These are phyloP conservation scores for Alternaria brassicae DNA, from an alignment of 2,329 filamentous ascomycete species.

Conservation along the genomic window DNA sequence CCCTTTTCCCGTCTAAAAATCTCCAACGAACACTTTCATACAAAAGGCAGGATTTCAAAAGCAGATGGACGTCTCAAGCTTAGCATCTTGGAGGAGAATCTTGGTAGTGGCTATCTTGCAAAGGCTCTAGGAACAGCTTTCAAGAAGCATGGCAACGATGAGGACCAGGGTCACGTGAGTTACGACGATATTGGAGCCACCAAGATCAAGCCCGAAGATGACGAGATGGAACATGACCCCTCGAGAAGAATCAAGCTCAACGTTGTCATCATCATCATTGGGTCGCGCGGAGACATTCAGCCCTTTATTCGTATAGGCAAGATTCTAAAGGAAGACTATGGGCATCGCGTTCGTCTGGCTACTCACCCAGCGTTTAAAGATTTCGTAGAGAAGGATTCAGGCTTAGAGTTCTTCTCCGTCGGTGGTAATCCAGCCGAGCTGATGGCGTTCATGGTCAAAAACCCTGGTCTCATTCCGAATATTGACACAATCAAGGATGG, in stretches of 20 bases:
- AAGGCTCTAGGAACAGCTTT: conserved; percentile 74
- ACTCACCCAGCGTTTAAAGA: conserved; percentile 80
- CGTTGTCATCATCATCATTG: conserved; percentile 85
- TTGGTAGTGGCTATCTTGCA: conserved; percentile 73
- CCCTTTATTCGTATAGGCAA: conserved; percentile 79
- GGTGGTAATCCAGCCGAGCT: conserved; percentile 81
- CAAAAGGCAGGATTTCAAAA: conserved; percentile 69
- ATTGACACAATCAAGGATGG: conserved; percentile 75
- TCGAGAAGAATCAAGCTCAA: conserved; percentile 65
- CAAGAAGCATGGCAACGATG: conserved; percentile 60
- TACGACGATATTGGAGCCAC: conserved; percentile 17
- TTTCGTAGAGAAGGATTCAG: conserved; percentile 74
- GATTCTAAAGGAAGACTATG: conserved; percentile 72
- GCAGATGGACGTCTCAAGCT: conserved; percentile 75
- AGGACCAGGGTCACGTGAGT: conserved; percentile 40
- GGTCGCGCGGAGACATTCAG: conserved; percentile 79
- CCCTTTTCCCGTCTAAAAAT: conserved; percentile 65
- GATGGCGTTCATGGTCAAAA: conserved; percentile 91
- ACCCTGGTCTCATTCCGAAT: conserved; percentile 77
- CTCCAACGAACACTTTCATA: conserved; percentile 69
- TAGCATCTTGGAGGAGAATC: conserved; percentile 70
- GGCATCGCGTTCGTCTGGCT: conserved; percentile 78
- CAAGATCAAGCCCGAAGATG: conserved; percentile 43
- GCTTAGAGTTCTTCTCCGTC: conserved; percentile 80
- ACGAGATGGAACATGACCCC: conserved; percentile 44